Percentiles rank a stretch among this genome's conserved stretches.
phyloP scores from a whole-genome alignment of 2,329 filamentous ascomycete genomes.

The Fusarium pseudonygamai region DNA sequence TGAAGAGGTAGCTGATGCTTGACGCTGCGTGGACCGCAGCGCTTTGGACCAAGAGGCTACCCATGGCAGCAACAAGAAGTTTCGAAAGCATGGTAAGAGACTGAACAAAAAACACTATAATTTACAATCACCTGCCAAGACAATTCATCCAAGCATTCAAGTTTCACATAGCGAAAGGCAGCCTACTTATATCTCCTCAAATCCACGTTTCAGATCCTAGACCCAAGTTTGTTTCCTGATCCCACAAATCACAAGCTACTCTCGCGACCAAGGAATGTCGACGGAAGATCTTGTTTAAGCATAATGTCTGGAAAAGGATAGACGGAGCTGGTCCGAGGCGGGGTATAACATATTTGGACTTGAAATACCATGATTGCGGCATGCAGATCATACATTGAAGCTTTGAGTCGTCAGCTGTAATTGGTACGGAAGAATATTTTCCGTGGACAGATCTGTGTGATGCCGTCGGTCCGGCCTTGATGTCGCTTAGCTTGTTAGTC shows the following conservation, averaged over 20 bases:
- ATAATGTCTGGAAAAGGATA: not conserved
- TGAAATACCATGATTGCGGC: not conserved
- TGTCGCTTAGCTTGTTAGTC: not conserved
- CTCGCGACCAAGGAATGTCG: not conserved
- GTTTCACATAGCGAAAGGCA: not conserved
- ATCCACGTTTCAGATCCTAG: not conserved
- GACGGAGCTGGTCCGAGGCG: conserved; percentile 9
- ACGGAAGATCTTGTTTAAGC: not conserved
- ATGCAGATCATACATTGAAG: not conserved
- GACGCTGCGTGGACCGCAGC: not conserved
- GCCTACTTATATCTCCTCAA: not conserved
- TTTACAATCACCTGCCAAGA: not conserved
- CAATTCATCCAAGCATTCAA: not conserved
- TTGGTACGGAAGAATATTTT: conserved; percentile 11
- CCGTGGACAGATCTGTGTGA: not conserved
- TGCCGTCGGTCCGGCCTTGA: not conserved
- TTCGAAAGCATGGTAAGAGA: not conserved
- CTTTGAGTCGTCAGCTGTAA: not conserved
- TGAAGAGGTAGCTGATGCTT: conserved; percentile 31
- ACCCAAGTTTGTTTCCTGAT: not conserved
- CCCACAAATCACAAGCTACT: not conserved
- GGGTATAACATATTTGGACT: not conserved
- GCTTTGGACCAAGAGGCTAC: not conserved
- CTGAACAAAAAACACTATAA: too few species aligned
- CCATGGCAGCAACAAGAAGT: not conserved